Evolutionary conservation across 352 stramenopile genomes (phyloP), one percentile per base, ranked within the genome.

Genomic region (Phytophthora pistaciae): DNA sequence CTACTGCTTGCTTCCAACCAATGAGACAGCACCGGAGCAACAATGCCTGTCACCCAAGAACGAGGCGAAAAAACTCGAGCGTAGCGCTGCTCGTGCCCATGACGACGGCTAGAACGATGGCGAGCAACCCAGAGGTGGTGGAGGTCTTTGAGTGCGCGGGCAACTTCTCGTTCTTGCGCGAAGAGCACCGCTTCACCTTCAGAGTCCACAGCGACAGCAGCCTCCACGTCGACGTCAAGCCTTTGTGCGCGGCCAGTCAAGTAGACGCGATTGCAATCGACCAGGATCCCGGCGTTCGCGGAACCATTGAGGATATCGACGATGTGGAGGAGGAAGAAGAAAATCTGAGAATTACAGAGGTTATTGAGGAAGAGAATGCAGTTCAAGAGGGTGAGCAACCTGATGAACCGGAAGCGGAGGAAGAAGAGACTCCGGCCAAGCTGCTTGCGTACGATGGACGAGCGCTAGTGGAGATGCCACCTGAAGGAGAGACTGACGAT

Each of bases 71-170:
- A 33, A 54, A 21, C 21, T 31, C 48, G 20, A 29, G 46, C 14
- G 5, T 5, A 44, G 42, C 3, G 42, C 42, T 5, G 42, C 7
- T 3, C 7, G 16, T 50, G 42, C 14, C 42, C 16, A 50, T 50
- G 42, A 50, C 42, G 42, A 50, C 16, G 16, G 42, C 42, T 13
- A 50, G 42, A 21, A 50, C 16, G 6, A 74, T 76, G 63, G 33
- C 56, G 4, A 29, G 13, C 21, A 55, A 20, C 11, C 31, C 50
- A 8, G 62, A 72, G 33, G 44, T 63, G 1, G 53, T 63, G 25
- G 74, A 84, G 56, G 57, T 88, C 18, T 85, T 86, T 60, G 69
- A 76, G 60, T 84, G 74, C 49, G 66, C 83, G 38, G 80, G 80
- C 13, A 61, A 20, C 50, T 79, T 86, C 40, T 77, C 73, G 18